Base-by-base conservation (phyloP, 2,329 filamentous ascomycete species). In the Verticillium albo-atrum region DNA sequence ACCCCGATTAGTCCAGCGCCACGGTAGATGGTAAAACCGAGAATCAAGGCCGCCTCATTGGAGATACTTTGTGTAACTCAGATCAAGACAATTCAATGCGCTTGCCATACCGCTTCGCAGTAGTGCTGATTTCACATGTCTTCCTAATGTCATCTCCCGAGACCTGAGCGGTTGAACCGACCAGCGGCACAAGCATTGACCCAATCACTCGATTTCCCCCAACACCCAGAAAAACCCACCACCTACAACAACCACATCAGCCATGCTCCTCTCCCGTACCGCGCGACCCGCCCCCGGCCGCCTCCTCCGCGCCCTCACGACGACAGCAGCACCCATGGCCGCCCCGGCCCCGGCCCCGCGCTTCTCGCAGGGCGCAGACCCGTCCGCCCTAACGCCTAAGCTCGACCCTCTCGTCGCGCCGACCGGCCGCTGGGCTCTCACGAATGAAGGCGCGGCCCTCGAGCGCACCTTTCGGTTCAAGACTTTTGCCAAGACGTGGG, bases 401-500 rank as follows among this genome's bases (percentile, higher is more conserved):
- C 67, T 79, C 34, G 68, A 74, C 30, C 66, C 65, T 60, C 75
- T 72, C 58, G 72, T 70, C 68, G 69, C 60, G 61, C 71, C n/a
- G n/a, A n/a, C 58, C 42, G 73, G 74, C 1, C 75, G 74, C 56
- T 89, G 86, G 86, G 66, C 70, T 3, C 67, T 89, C 34, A 74
- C 78, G 2, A 68, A 74, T 1, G 74, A 76, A 52, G 84, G 83
- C 10, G 76, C 79, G 58, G 86, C 82, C 0, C 65, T 89, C 1
- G 83, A 88, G 72, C 77, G 86, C 57, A 77, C 74, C 58, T 88
- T 88, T 69, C 82, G 77, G 67, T 89, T 89, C 68, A 86, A 85
- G 74, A 86, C 79, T 2, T 89, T 89, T 70, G 78, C 81, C 35
- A 88, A 85, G 75, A 84, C 84, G 7, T 89, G 86, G 86, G 86